Conservation (phyloP, 1,284 basidiomycete genomes). For the Microbotryum saponariae region DNA sequence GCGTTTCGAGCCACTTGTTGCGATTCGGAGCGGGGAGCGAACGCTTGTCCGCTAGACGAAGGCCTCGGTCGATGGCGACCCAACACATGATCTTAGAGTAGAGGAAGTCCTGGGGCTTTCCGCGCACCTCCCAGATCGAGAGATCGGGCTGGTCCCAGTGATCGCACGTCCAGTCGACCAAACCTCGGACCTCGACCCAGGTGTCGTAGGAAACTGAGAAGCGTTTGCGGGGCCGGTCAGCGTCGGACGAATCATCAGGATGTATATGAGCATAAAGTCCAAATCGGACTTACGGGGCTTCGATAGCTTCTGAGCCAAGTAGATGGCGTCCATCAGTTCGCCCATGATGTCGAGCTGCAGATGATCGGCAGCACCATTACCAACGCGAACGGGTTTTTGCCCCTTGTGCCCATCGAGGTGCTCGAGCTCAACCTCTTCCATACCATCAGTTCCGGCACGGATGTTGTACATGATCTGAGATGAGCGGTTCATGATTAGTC, state of each 20-base stretch:
- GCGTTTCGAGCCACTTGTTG: slow-evolving; percentile 59
- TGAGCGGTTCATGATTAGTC: background rate
- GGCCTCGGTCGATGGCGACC: slow-evolving; percentile 76
- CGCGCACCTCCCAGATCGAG: slow-evolving; percentile 59
- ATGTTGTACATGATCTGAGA: slow-evolving; percentile 57
- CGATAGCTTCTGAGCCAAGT: slow-evolving; percentile 71
- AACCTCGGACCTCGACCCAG: slow-evolving; percentile 45
- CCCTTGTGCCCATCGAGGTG: slow-evolving; percentile 44
- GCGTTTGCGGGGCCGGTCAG: background rate
- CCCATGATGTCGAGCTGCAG: slow-evolving; percentile 87
- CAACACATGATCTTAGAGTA: slow-evolving; percentile 66
- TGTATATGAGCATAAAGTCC: background rate
- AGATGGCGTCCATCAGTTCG: slow-evolving; percentile 77
- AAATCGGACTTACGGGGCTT: slow-evolving; percentile 43
- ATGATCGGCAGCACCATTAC: slow-evolving; percentile 57
- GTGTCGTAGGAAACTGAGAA: slow-evolving; percentile 22
- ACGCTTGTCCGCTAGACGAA: slow-evolving; percentile 82
- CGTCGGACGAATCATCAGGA: no score
- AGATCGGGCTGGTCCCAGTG: slow-evolving; percentile 40
- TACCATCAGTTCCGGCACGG: slow-evolving; percentile 58
- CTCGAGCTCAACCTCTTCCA: slow-evolving; percentile 26
- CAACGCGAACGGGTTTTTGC: slow-evolving; percentile 43
- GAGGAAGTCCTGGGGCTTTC: slow-evolving; percentile 69
- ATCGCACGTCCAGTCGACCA: slow-evolving; percentile 42
- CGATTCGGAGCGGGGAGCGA: slow-evolving; percentile 41